phyloP scores from a whole-genome alignment of 1,284 basidiomycete species.

The Trichosporon faecale region DNA sequence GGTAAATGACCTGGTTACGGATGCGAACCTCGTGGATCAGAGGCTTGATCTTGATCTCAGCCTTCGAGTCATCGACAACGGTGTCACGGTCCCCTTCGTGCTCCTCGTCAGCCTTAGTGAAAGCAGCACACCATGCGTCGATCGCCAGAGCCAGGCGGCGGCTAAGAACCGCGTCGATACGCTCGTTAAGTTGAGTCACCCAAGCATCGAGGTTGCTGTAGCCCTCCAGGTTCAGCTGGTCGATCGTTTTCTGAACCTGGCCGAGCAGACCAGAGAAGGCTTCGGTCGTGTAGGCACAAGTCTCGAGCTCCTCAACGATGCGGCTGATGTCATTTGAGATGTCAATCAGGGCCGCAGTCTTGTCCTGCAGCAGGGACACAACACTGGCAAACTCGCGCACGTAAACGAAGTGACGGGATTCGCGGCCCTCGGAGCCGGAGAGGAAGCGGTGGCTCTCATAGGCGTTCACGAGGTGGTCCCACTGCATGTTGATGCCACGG shows the following conservation, averaged over 20 bases:
- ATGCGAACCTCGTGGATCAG: constrained; percentile 93
- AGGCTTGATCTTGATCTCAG: constrained; percentile 59
- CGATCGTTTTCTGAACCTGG: constrained; percentile 88
- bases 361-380: constrained; percentile 87
- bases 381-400: constrained; percentile 92
- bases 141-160: constrained; percentile 75
- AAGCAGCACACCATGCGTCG: constrained; percentile 82
- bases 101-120: constrained; percentile 67
- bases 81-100: constrained; percentile 69
- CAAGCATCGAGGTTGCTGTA: constrained; percentile 97
- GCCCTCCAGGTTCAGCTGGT: constrained; percentile 89
- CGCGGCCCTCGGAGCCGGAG: constrained; percentile 66
- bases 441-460: constrained; percentile 77
- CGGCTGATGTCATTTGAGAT: constrained; percentile 80
- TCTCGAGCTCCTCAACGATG: constrained; percentile 78
- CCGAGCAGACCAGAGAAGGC: constrained; percentile 74
- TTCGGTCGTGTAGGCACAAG: constrained; percentile 78
- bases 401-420: constrained; percentile 85
- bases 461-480: constrained; percentile 94
- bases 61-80: constrained; percentile 18
- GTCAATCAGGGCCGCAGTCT: constrained; percentile 88
- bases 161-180: constrained; percentile 79
- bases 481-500: constrained; percentile 82
- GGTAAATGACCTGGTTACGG: constrained; percentile 96
- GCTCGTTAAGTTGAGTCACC: constrained; percentile 82